Evolutionary conservation across 805 yeast species (phyloP).

Genomic region (Candida hispaniensis): DNA sequence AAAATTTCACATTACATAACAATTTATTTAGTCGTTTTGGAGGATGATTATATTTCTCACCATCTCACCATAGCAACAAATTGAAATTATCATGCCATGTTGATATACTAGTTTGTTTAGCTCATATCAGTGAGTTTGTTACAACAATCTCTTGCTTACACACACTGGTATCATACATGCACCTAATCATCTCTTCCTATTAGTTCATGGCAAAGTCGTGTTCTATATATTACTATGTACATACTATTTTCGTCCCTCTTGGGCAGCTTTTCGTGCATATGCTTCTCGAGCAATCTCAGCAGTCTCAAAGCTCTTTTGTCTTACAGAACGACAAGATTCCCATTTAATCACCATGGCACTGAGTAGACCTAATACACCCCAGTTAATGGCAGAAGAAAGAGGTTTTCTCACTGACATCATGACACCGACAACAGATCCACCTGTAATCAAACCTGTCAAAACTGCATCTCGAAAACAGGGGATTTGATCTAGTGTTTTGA

Average conservation of each 20-base stretch:
- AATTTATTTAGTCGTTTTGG: no score
- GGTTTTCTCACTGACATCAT: conserved; percentile 18
- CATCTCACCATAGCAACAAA: no score
- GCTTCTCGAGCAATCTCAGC: conserved; percentile 54
- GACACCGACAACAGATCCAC: conserved; percentile 26
- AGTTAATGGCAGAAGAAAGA: conserved; percentile 44
- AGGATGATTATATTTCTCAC: no score
- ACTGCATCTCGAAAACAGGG: conserved; percentile 32
- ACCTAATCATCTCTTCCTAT: no score
- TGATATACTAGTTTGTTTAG: no score
- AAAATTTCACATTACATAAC: no score
- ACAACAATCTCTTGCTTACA: no score
- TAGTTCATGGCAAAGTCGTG: no score
- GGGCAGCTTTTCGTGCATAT: conserved; percentile 16
- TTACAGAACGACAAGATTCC: conserved; percentile 78
- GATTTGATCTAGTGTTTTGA: conserved; percentile 25
- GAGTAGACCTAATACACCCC: conserved; percentile 73
- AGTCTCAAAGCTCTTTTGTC: conserved; percentile 54
- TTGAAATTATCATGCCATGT: no score
- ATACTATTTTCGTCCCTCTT: conserved; percentile 14
- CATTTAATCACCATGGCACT: conserved; percentile 76
- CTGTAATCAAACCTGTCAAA: conserved; percentile 29
- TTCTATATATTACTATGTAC: conserved; percentile 11
- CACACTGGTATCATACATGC: no score
- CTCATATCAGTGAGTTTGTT: no score